phyloP scores from a whole-genome alignment of 2,329 filamentous ascomycete species.

The Trichoderma citrinoviride region DNA sequence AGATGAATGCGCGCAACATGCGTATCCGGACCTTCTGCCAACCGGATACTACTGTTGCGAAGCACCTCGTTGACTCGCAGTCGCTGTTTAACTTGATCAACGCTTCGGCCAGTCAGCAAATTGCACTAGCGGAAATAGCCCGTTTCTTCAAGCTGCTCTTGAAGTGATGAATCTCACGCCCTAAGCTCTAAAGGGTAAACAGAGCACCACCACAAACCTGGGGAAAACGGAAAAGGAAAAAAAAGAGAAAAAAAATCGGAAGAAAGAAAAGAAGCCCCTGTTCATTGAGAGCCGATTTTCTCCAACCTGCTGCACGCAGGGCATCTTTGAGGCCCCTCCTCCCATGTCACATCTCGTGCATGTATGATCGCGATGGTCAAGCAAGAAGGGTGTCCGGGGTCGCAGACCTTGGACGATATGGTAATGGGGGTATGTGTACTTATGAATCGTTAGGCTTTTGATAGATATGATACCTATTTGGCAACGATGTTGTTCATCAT shows the following conservation, averaged over 20 bases:
- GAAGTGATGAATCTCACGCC: not conserved
- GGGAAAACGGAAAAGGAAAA: not conserved
- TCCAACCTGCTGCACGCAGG: no score
- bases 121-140: slow-evolving; percentile 49
- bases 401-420: slow-evolving; percentile 45
- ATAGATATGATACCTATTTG: not conserved
- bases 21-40: slow-evolving; percentile 56
- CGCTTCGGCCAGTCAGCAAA: slow-evolving; percentile 42
- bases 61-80: slow-evolving; percentile 55
- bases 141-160: slow-evolving; percentile 55
- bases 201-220: no score
- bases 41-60: slow-evolving; percentile 56
- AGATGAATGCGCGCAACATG: slow-evolving; percentile 51
- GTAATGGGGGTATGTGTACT: slow-evolving; percentile 53
- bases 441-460: not conserved
- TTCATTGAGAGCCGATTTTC: no score
- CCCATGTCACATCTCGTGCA: not conserved
- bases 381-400: slow-evolving; percentile 17
- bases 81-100: slow-evolving; percentile 51
- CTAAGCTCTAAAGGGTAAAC: no score
- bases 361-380: not conserved
- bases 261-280: not conserved
- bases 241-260: not conserved
- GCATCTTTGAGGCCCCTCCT: not conserved
- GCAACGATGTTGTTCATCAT: not conserved